Evolutionary conservation across 371 early-diverging fungal genomes (phyloP), one percentile per base, ranked within the genome.

Genomic region (Mortierella sp.): DNA sequence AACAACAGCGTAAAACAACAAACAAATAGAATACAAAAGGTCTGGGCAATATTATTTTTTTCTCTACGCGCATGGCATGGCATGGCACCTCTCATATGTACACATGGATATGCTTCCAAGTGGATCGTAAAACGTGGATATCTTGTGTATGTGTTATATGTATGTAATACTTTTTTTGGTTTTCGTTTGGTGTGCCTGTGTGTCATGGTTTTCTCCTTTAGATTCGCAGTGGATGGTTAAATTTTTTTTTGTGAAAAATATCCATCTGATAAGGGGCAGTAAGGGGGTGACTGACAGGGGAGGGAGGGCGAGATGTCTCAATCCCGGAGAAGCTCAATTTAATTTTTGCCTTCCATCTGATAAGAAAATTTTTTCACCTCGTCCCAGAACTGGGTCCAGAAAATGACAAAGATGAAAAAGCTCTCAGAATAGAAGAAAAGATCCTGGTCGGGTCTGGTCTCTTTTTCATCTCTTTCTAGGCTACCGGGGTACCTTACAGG

Each of bases 301-400:
- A n/a, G n/a, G n/a, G n/a, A n/a, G 10, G 24, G 10, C 50, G 10
- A 50, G 19, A 29, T n/a, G n/a, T n/a, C n/a, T n/a, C n/a, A n/a
- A n/a, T n/a, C n/a, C n/a, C n/a, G n/a, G n/a, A 29, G 8, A 29
- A 29, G 26, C n/a, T 11, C 5, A 53, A 7, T 7, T 24, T 29
- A 53, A 26, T 29, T 29, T 55, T 55, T 58, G 34, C 58, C 58
- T 29, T 34, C 58, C 34, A 58, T 58, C 58, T 58, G 58, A 58
- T 58, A 58, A 58, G 4, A 34, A 58, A 58, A 58, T 31, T 4
- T 34, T 58, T 53, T 53, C 53, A 14, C 29, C 26, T n/a, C 47
- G 24, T 34, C 58, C 55, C 58, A 34, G 58, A 34, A 58, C 16
- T 58, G 58, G 58, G 58, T 34, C 58, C 9, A 48, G 48, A 53